phyloP scores from a whole-genome alignment of 2,329 filamentous ascomycete species.

The Penicillium sclerotigenum region DNA sequence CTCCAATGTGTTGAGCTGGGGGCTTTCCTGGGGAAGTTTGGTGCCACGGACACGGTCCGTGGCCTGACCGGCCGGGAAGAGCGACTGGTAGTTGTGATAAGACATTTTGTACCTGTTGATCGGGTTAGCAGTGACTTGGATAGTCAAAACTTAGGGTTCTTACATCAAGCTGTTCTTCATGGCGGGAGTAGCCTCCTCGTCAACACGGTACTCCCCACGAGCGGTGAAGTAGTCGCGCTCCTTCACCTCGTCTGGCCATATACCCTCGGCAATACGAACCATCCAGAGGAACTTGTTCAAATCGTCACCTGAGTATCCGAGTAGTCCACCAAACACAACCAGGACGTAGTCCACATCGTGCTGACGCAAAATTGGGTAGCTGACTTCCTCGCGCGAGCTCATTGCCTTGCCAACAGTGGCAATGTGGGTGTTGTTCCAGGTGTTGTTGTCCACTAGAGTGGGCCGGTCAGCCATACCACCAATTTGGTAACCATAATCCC shows the following conservation, averaged over 20 bases:
- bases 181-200: conserved; percentile 86
- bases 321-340: conserved; percentile 89
- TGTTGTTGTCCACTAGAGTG: conserved; percentile 98
- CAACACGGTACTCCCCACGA: conserved; percentile 91
- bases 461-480: conserved; percentile 98
- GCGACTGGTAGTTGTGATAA: conserved; percentile 91
- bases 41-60: conserved; percentile 82
- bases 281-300: conserved; percentile 99
- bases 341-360: conserved; percentile 99
- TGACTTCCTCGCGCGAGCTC: conserved; percentile 95
- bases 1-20: conserved; percentile 82
- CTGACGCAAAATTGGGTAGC: conserved; percentile 96
- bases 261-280: conserved; percentile 97
- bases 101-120: conserved; percentile 95
- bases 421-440: conserved; percentile 99
- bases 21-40: conserved; percentile 76
- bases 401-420: conserved; percentile 98
- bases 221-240: conserved; percentile 94
- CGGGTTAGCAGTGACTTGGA: conserved; percentile 19
- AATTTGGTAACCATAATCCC: conserved; percentile 99
- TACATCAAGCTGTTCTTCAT: conserved; percentile 99
- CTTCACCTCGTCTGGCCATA: conserved; percentile 99
- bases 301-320: conserved; percentile 97
- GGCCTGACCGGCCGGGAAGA: conserved; percentile 90
- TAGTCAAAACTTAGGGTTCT: conserved; percentile 40